phyloP scores from a whole-genome alignment of 164 flowering plant species.

The Dillenia turbinata region DNA sequence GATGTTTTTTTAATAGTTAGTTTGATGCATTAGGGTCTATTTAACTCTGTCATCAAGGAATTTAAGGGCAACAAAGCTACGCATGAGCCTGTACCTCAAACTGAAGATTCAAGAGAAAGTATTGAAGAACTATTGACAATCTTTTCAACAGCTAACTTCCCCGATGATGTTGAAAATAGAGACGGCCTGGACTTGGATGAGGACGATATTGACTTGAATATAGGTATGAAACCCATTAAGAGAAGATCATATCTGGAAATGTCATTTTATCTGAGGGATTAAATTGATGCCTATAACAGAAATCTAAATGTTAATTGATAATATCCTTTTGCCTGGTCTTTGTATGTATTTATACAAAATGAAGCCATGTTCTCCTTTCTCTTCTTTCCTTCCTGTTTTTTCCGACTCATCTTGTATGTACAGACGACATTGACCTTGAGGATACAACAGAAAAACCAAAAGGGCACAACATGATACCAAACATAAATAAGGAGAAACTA shows the following conservation, averaged over 20 bases:
- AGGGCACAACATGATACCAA: constrained; percentile 46
- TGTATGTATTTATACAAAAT: no score
- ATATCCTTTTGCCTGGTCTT: no score
- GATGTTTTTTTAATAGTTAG: background rate
- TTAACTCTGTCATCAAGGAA: constrained; percentile 58
- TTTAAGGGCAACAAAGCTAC: constrained; percentile 49
- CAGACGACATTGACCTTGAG: constrained; percentile 91
- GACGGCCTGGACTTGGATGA: constrained; percentile 25
- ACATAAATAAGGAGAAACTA: constrained; percentile 56
- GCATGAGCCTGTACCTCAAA: constrained; percentile 35
- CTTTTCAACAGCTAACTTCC: constrained; percentile 62
- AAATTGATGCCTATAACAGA: no score
- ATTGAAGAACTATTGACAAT: constrained; percentile 49
- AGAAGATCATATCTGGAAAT: no score
- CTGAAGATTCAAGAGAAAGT: constrained; percentile 39
- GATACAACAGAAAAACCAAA: constrained; percentile 58
- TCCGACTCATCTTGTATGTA: constrained; percentile 6
- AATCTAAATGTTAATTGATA: no score
- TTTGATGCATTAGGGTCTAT: constrained; percentile 48
- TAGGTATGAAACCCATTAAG: constrained; percentile 37
- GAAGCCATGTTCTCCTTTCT: background rate
- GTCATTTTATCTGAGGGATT: no score
- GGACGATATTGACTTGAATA: constrained; percentile 49
- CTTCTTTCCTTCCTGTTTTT: background rate
- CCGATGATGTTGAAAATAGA: constrained; percentile 22